Percentiles rank a stretch among this genome's conserved stretches.
phyloP scores from a whole-genome alignment of 257 asterid genomes.

The Rhazya stricta region DNA sequence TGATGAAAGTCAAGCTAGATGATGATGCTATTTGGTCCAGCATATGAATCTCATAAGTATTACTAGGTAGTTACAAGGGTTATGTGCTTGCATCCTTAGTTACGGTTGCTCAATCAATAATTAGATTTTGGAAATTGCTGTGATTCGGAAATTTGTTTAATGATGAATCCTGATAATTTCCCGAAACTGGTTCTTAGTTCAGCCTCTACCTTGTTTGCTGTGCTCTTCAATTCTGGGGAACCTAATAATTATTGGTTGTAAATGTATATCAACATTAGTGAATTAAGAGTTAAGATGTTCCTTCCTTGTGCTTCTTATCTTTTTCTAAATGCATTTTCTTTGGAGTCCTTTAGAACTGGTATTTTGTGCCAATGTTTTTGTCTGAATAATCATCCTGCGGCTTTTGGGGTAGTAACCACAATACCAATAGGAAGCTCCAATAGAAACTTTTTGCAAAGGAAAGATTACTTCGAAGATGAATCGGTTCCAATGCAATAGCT shows the following conservation, averaged over 20 bases:
- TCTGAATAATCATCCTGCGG: too few relatives aligned
- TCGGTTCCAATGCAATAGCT: too few relatives aligned
- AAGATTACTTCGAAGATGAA: too few relatives aligned
- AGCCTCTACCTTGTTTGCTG: background rate
- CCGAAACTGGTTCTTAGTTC: background rate
- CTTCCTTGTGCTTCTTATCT: background rate
- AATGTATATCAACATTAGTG: background rate
- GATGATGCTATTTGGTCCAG: conserved; percentile 4
- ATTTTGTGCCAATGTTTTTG: too few relatives aligned
- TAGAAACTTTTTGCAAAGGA: too few relatives aligned
- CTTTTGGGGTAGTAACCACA: too few relatives aligned
- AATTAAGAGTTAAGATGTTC: background rate
- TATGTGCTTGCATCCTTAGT: background rate
- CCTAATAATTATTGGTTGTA: background rate
- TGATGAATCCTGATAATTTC: conserved; percentile 36
- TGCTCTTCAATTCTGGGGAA: background rate
- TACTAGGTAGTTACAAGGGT: background rate
- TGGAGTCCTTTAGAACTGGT: too few relatives aligned
- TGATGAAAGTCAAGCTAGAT: conserved; percentile 32
- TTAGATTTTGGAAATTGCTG: conserved; percentile 8
- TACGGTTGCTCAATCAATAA: background rate
- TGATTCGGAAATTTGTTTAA: conserved; percentile 45
- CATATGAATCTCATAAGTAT: background rate
- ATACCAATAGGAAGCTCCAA: too few relatives aligned
- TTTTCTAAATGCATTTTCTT: background rate